Conservation (phyloP, 371 early-diverging fungal genomes). For the Polyrhizophydium stewartii region DNA sequence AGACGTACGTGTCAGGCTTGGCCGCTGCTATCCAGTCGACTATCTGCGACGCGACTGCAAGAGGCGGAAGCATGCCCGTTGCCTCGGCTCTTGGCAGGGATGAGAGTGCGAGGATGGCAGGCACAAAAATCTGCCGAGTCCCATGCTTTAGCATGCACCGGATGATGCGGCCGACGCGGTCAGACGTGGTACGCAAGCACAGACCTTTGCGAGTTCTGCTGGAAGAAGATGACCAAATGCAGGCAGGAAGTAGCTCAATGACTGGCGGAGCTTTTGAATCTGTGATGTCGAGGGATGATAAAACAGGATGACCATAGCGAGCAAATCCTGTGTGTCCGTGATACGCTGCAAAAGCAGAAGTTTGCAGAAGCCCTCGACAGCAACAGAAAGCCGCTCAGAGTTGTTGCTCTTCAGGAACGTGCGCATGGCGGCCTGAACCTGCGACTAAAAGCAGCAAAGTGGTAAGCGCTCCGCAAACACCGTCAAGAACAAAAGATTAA, state of each 20-base stretch:
- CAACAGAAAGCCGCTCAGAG: background rate
- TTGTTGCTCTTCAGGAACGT: no score
- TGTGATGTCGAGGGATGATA: constrained; percentile 3
- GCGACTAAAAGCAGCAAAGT: no score
- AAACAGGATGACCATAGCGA: constrained; percentile 1
- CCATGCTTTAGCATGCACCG: background rate
- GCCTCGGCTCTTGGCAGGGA: background rate
- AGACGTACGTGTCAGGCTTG: no score
- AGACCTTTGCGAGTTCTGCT: background rate
- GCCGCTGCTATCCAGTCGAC: background rate
- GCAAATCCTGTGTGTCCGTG: background rate
- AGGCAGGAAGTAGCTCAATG: constrained; percentile 3
- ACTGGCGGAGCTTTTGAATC: background rate
- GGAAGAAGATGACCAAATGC: background rate
- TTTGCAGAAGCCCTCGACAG: constrained; percentile 3
- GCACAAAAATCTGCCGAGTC: background rate
- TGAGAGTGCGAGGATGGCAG: background rate
- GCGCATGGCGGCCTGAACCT: no score
- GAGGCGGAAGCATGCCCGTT: background rate
- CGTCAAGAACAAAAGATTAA: no score
- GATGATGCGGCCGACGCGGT: background rate
- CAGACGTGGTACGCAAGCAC: background rate
- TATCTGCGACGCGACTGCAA: background rate
- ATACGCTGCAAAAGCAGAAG: background rate
- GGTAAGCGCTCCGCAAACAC: no score